phyloP scores from a whole-genome alignment of 176 grass and related monocot genomes.

The Elaeis guineensis region DNA sequence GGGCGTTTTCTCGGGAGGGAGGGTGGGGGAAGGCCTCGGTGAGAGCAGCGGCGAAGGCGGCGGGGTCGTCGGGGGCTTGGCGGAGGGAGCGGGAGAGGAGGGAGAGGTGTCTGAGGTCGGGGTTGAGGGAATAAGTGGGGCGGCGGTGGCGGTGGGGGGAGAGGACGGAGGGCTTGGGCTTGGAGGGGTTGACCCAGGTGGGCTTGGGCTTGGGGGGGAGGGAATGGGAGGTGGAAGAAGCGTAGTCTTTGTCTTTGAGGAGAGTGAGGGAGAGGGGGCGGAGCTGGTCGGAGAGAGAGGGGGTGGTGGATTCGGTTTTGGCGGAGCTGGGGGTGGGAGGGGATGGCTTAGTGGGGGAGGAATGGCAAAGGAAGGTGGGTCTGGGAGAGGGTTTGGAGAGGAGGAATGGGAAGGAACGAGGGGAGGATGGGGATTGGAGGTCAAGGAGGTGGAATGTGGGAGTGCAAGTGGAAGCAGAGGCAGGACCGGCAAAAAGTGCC shows the following conservation, averaged over 20 bases:
- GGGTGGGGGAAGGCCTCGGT: constrained; percentile 34
- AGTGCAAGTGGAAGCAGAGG: too few relatives aligned
- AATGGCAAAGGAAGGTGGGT: not conserved
- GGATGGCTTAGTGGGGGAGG: not conserved
- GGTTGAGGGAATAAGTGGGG: constrained; percentile 25
- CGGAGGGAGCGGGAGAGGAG: constrained; percentile 36
- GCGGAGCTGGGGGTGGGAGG: constrained; percentile 11
- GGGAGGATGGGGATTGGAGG: constrained; percentile 27
- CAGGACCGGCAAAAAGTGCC: too few relatives aligned
- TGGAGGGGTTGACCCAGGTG: constrained; percentile 72
- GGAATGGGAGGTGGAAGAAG: not conserved
- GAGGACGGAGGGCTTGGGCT: constrained; percentile 59
- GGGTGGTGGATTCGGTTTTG: constrained; percentile 1
- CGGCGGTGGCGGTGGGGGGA: constrained; percentile 58
- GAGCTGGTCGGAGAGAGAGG: constrained; percentile 72
- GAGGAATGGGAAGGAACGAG: constrained; percentile 19
- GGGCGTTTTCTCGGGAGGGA: constrained; percentile 46
- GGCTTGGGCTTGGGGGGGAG: constrained; percentile 30
- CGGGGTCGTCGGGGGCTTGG: constrained; percentile 26
- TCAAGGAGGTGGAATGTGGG: too few relatives aligned
- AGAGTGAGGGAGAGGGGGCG: constrained; percentile 52
- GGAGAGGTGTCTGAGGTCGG: constrained; percentile 23
- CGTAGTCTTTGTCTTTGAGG: constrained; percentile 43
- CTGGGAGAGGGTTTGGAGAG: constrained; percentile 13
- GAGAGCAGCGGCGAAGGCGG: constrained; percentile 36